Conservation (phyloP, 768 basidiomycete genomes). For the Daedalea quercina region DNA sequence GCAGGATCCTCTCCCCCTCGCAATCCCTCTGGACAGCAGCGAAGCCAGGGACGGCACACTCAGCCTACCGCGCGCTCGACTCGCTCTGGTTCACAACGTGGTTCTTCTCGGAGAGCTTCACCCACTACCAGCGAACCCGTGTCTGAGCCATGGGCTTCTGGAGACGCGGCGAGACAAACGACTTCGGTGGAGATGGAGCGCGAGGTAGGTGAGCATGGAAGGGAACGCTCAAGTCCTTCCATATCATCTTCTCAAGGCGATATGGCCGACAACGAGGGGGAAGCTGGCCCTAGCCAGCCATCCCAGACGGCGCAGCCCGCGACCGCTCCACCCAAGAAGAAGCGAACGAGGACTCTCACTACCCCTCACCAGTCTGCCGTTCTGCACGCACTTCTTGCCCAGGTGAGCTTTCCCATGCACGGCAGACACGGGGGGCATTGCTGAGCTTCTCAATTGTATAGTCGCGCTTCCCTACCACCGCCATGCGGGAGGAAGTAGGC, state of each 20-base stretch:
- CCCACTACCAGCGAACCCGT: constrained; percentile 2
- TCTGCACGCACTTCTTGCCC: constrained; percentile 79
- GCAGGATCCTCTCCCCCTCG: constrained; percentile 8
- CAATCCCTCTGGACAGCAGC: constrained; percentile 11
- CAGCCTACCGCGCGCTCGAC: constrained; percentile 9
- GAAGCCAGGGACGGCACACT: constrained; percentile 1
- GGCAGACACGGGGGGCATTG: not conserved
- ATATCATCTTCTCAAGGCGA: constrained; percentile 26
- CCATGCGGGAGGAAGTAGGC: constrained; percentile 83
- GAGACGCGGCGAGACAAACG: not conserved
- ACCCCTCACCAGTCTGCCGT: constrained; percentile 86
- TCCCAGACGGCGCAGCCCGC: constrained; percentile 28
- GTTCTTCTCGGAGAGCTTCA: constrained; percentile 9
- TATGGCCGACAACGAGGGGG: constrained; percentile 55
- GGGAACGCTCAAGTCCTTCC: constrained; percentile 21
- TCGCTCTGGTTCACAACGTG: constrained; percentile 9
- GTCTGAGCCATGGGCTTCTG: not conserved
- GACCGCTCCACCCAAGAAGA: constrained; percentile 55
- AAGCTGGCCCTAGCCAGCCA: constrained; percentile 36
- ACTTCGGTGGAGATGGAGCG: constrained; percentile 1
- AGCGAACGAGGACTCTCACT: constrained; percentile 76
- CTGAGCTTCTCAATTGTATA: constrained; percentile 20
- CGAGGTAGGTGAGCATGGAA: not conserved
- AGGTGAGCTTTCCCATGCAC: constrained; percentile 39
- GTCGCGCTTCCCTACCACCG: constrained; percentile 87